phyloP scores from a whole-genome alignment of 192 early-diverging fungal species.

The Entophlyctis luteolus region DNA sequence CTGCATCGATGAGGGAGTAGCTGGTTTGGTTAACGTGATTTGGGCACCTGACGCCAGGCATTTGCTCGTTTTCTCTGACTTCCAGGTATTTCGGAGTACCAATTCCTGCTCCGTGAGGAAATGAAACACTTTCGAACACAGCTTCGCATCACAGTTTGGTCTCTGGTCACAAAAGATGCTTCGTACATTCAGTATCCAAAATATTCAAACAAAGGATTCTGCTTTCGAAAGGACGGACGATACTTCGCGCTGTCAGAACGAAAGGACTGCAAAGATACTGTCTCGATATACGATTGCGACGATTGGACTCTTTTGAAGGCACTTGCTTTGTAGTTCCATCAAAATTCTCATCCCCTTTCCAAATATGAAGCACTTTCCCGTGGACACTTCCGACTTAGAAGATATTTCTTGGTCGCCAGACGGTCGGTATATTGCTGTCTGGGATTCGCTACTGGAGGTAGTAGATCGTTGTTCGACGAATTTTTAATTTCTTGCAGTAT shows the following conservation, averaged over 20 bases:
- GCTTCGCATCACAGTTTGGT: slow-evolving; percentile 68
- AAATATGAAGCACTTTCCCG: slow-evolving; percentile 57
- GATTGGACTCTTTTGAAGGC: slow-evolving; percentile 63
- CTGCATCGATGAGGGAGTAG: slow-evolving; percentile 50
- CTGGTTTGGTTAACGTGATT: slow-evolving; percentile 40
- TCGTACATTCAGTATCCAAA: slow-evolving; percentile 70
- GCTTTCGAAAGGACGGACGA: slow-evolving; percentile 56
- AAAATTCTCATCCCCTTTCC: neutral
- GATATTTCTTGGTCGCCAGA: slow-evolving; percentile 83
- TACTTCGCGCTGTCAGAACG: slow-evolving; percentile 62
- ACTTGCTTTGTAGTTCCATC: slow-evolving; percentile 24
- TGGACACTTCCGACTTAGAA: slow-evolving; percentile 69
- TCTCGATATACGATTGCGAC: slow-evolving; percentile 63
- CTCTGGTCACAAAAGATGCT: slow-evolving; percentile 48
- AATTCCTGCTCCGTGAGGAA: slow-evolving; percentile 8
- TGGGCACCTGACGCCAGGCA: slow-evolving; percentile 54
- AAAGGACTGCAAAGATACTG: slow-evolving; percentile 60
- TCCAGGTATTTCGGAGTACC: slow-evolving; percentile 44
- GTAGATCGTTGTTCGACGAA: slow-evolving; percentile 17
- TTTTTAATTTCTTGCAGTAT: slow-evolving; percentile 45
- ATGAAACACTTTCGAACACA: slow-evolving; percentile 3
- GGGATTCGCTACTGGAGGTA: slow-evolving; percentile 68
- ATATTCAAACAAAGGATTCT: slow-evolving; percentile 51
- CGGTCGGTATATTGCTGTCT: slow-evolving; percentile 70
- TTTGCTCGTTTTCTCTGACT: slow-evolving; percentile 50